phyloP scores from a whole-genome alignment of 73 alveolate genomes.

The Blepharisma stoltei region DNA sequence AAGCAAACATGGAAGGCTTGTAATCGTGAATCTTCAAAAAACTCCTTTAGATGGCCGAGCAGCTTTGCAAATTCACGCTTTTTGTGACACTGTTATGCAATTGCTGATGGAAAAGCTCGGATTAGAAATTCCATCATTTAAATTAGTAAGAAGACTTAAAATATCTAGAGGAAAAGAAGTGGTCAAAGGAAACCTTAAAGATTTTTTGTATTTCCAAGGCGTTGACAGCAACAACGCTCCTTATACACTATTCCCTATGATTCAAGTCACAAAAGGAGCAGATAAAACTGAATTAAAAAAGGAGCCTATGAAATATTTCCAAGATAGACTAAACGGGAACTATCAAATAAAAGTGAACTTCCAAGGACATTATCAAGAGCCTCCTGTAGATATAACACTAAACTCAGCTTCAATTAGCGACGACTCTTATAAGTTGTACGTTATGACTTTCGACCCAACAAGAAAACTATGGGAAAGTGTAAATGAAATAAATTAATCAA shows the following conservation, averaged over 20 bases:
- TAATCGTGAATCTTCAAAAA: conserved; percentile 65
- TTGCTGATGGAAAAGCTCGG: conserved; percentile 60
- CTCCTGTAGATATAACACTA: conserved; percentile 37
- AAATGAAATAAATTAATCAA: background rate
- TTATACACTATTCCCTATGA: conserved; percentile 35
- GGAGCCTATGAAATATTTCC: conserved; percentile 10
- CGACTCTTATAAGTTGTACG: background rate
- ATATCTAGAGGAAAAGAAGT: conserved; percentile 18
- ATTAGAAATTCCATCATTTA: conserved; percentile 64
- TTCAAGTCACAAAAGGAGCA: conserved; percentile 18
- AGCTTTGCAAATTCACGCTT: conserved; percentile 58
- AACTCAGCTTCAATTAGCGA: background rate
- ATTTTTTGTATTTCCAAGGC: conserved; percentile 38
- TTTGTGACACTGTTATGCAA: conserved; percentile 70
- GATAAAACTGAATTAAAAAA: conserved; percentile 29
- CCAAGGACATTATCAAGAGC: conserved; percentile 71
- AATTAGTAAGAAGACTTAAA: conserved; percentile 45
- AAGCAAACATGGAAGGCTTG: conserved; percentile 46
- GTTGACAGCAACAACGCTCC: conserved; percentile 35
- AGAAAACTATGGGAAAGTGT: conserved; percentile 47
- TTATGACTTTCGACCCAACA: conserved; percentile 49
- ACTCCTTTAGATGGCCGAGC: conserved; percentile 72
- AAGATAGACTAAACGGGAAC: background rate
- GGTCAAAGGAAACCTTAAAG: conserved; percentile 36
- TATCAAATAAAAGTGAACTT: conserved; percentile 38